phyloP scores from a whole-genome alignment of 345 rosid species.

The Kandelia obovata region DNA sequence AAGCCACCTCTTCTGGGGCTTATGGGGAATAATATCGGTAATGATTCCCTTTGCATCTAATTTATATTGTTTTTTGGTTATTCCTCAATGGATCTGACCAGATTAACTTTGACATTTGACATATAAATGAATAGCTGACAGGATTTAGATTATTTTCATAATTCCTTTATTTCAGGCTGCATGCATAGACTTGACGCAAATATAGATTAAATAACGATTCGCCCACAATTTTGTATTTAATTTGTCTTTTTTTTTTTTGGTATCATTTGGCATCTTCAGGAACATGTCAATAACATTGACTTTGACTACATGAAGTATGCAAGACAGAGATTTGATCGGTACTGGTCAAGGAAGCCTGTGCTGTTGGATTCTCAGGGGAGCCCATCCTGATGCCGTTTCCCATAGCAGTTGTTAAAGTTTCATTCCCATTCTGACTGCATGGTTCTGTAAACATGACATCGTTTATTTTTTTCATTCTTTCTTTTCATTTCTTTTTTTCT shows the following conservation, averaged over 20 bases:
- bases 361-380: slow-evolving; percentile 24
- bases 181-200: slow-evolving; percentile 23
- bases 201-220: background rate
- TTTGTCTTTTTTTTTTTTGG: background rate
- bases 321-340: slow-evolving; percentile 31
- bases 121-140: too few relatives aligned
- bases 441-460: too few relatives aligned
- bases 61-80: slow-evolving; percentile 5
- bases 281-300: slow-evolving; percentile 24
- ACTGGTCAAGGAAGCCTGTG: slow-evolving; percentile 24
- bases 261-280: slow-evolving; percentile 12
- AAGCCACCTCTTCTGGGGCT: slow-evolving; percentile 31
- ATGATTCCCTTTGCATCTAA: slow-evolving; percentile 2
- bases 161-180: background rate
- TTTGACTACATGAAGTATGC: slow-evolving; percentile 32
- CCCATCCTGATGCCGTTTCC: slow-evolving; percentile 1
- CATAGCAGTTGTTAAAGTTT: slow-evolving; percentile 6
- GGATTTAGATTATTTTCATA: too few relatives aligned
- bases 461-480: background rate
- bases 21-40: slow-evolving; percentile 41
- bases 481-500: too few relatives aligned
- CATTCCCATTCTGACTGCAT: too few relatives aligned
- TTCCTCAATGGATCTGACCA: too few relatives aligned
- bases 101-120: too few relatives aligned
- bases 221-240: background rate